Evolutionary conservation across 106 monocot genomes (phyloP), one percentile per base, ranked within the genome.

Genomic region (Hemerocallis citrina): DNA sequence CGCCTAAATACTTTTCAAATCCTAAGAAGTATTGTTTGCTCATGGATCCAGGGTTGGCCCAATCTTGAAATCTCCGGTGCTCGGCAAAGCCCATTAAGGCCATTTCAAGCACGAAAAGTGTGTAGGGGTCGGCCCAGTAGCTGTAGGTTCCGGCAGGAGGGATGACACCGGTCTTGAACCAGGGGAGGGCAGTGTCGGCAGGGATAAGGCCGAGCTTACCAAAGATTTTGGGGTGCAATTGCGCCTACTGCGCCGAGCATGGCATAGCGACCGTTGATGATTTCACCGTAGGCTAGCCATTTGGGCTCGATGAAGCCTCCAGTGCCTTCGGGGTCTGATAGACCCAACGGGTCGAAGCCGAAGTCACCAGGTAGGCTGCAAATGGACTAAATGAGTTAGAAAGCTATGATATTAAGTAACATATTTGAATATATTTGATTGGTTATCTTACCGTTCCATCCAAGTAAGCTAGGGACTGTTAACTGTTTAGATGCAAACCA

Each of bases 401-500:
- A 5, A 5, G 11, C 11, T 5, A n/a, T 38, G 37, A 38, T 38
- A n/a, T n/a, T n/a, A n/a, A n/a, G 37, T 38, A 11, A 6, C 37
- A 38, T 38, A 11, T 11, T 38, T n/a, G n/a, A n/a, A n/a, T n/a
- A n/a, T n/a, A n/a, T n/a, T n/a, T n/a, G n/a, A n/a, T n/a, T n/a
- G n/a, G n/a, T n/a, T n/a, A 19, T 8, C 9, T 66, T 70, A 92
- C n/a, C 91, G 80, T 92, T 56, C 92, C 92, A 66, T 92, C 92
- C 37, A 92, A 62, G 68, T 92, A 92, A 28, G 78, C 54, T 33
- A 92, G 84, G 21, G 87, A n/a, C n/a, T n/a, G n/a, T n/a, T n/a
- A n/a, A 88, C 50, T 92, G 92, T 67, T 88, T 84, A 54, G 92
- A 92, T 37, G 92, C 92, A 52, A 92, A 92, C 92, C 87, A 92